phyloP scores from a whole-genome alignment of 2,329 filamentous ascomycete genomes.

The Cladobotryum mycophilum region DNA sequence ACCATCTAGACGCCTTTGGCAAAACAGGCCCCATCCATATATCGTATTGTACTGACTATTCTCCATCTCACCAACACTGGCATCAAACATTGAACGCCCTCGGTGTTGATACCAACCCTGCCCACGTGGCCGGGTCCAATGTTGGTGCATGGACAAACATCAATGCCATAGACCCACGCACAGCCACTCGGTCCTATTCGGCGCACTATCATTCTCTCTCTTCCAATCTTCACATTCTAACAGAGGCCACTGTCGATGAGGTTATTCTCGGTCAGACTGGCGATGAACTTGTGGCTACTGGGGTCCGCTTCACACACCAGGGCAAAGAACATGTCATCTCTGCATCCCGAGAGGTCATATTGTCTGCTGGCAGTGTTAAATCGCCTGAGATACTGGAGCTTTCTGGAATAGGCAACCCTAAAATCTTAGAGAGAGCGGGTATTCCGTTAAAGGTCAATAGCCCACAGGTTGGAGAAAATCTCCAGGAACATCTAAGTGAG shows the following conservation, averaged over 20 bases:
- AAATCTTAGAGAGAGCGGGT: slow-evolving; percentile 30
- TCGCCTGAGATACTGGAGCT: slow-evolving; percentile 56
- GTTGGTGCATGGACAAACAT: slow-evolving; percentile 45
- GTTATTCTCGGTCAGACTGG: slow-evolving; percentile 22
- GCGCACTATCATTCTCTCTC: slow-evolving; percentile 38
- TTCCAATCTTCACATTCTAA: slow-evolving; percentile 36
- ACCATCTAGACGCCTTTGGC: slow-evolving; percentile 36
- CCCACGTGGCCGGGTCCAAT: slow-evolving; percentile 43
- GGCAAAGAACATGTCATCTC: slow-evolving; percentile 32
- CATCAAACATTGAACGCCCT: slow-evolving; percentile 40
- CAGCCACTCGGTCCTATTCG: slow-evolving; percentile 42
- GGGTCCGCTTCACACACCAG: slow-evolving; percentile 28
- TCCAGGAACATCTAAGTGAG: slow-evolving; percentile 39
- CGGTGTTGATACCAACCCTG: slow-evolving; percentile 33
- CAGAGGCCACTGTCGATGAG: slow-evolving; percentile 22
- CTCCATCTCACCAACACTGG: slow-evolving; percentile 38
- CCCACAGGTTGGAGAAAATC: slow-evolving; percentile 42
- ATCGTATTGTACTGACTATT: slow-evolving; percentile 37
- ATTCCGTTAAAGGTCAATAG: slow-evolving; percentile 34
- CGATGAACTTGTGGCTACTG: slow-evolving; percentile 21
- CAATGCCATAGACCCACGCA: slow-evolving; percentile 41
- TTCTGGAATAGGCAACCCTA: slow-evolving; percentile 49
- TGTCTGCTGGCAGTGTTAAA: slow-evolving; percentile 52
- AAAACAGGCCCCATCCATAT: slow-evolving; percentile 41
- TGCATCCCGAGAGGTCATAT: slow-evolving; percentile 47